A percentile compares a stretch with the other conserved stretches of the same genome.
These are phyloP conservation scores for Anacardium occidentale DNA, from an alignment of 345 rosid genomes.

Conservation along the genomic window DNA sequence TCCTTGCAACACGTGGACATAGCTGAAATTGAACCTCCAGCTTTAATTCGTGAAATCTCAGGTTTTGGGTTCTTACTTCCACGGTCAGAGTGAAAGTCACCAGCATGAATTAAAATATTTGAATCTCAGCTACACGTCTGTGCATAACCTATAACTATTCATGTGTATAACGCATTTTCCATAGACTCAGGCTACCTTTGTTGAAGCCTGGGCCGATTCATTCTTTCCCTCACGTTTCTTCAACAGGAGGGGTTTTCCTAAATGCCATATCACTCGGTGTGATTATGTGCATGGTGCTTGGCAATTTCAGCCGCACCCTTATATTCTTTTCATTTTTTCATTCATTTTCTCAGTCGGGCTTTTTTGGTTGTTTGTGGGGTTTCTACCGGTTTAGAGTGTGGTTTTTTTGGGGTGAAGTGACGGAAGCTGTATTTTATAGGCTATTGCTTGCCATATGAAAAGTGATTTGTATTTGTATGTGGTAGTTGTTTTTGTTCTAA, in stretches of 20 bases:
- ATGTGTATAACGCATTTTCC: constrained; percentile 36
- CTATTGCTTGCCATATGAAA: constrained; percentile 26
- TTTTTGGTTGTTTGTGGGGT: constrained; percentile 21
- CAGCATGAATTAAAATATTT: background rate
- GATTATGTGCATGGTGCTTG: constrained; percentile 33
- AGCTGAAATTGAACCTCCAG: constrained; percentile 82
- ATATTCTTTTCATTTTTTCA: constrained; percentile 14
- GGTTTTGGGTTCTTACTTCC: constrained; percentile 89
- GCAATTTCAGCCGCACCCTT: constrained; percentile 22
- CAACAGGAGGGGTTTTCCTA: constrained; percentile 30
- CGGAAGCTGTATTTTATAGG: constrained; percentile 35
- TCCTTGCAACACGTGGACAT: constrained; percentile 87
- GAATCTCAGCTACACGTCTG: constrained; percentile 2
- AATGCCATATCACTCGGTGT: constrained; percentile 33
- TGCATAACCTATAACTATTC: constrained; percentile 29
- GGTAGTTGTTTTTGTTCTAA: constrained; percentile 10
- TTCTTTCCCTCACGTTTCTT: constrained; percentile 46
- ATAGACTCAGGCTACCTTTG: constrained; percentile 15
- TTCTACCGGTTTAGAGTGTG: constrained; percentile 17
- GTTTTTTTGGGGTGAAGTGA: constrained; percentile 23
- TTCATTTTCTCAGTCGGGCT: constrained; percentile 12
- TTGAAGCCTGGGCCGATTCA: constrained; percentile 31
- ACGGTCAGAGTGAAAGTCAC: constrained; percentile 50
- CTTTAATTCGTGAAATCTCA: constrained; percentile 81
- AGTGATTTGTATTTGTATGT: constrained; percentile 19